phyloP scores from a whole-genome alignment of 805 yeast genomes.

The Zygotorulaspora florentina region DNA sequence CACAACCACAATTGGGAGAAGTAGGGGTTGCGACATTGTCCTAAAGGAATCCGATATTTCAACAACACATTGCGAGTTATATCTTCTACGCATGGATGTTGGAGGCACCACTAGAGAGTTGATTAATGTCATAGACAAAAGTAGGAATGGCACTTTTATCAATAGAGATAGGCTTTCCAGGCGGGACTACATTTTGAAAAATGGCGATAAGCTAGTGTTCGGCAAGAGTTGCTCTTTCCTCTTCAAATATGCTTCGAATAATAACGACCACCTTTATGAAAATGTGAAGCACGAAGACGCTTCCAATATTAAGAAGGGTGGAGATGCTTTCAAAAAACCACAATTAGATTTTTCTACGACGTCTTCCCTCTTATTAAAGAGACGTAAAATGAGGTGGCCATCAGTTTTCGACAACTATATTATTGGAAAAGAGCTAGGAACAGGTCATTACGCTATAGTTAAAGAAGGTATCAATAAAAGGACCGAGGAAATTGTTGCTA shows the following conservation, averaged over 20 bases:
- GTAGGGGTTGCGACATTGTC: slow-evolving; percentile 54
- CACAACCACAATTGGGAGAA: slow-evolving; percentile 46
- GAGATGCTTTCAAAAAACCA: slow-evolving; percentile 29
- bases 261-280: slow-evolving; percentile 6
- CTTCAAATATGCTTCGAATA: slow-evolving; percentile 39
- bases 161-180: slow-evolving; percentile 52
- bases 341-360: slow-evolving; percentile 10
- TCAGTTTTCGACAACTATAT: slow-evolving; percentile 53
- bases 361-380: slow-evolving; percentile 22
- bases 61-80: slow-evolving; percentile 56
- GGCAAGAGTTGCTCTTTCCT: slow-evolving; percentile 51
- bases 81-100: slow-evolving; percentile 38
- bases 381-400: slow-evolving; percentile 18
- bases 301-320: slow-evolving; percentile 4
- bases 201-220: slow-evolving; percentile 61
- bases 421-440: slow-evolving; percentile 56
- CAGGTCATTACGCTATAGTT: slow-evolving; percentile 81
- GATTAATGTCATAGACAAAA: slow-evolving; percentile 49
- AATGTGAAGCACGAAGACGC: neutral
- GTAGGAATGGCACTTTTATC: slow-evolving; percentile 62
- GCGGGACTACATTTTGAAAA: slow-evolving; percentile 46
- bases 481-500: slow-evolving; percentile 63
- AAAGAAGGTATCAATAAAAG: slow-evolving; percentile 58
- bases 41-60: slow-evolving; percentile 59
- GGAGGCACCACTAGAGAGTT: slow-evolving; percentile 35